These are phyloP conservation scores for Trichocladium antarcticum DNA, from an alignment of 495 filamentous ascomycete genomes.

Conservation along the genomic window DNA sequence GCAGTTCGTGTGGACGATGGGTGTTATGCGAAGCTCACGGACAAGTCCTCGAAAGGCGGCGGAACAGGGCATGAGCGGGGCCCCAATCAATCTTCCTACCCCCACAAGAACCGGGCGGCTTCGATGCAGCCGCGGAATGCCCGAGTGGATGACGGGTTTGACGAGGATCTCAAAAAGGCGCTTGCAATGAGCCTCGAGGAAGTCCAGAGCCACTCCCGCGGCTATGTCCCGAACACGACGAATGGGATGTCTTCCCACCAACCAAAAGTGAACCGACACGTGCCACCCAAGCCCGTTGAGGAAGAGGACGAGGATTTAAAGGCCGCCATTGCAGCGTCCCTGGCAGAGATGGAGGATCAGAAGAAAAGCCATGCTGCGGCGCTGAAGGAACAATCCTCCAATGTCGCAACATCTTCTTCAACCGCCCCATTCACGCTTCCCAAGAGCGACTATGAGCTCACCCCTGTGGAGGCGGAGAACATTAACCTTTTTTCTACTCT, in stretches of 20 bases:
- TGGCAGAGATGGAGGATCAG: conserved; percentile 96
- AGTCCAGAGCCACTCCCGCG: conserved; percentile 51
- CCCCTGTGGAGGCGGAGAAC: conserved; percentile 87
- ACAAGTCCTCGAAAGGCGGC: conserved; percentile 45
- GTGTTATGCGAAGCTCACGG: conserved; percentile 80
- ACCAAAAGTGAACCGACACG: conserved; percentile 31
- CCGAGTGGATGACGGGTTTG: conserved; percentile 71
- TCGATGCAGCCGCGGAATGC: conserved; percentile 83
- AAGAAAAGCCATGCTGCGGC: conserved; percentile 78
- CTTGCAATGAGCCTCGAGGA: conserved; percentile 96
- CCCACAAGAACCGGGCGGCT: conserved; percentile 31
- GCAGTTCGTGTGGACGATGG: conserved; percentile 95
- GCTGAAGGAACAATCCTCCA: conserved; percentile 59
- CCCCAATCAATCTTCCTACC: conserved; percentile 25
- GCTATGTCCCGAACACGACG: conserved; percentile 32
- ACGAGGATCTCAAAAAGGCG: conserved; percentile 87
- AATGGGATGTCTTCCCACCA: conserved; percentile 24
- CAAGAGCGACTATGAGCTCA: conserved; percentile 90
- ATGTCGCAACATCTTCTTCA: conserved; percentile 25
- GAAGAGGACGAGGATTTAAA: conserved; percentile 90
- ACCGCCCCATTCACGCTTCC: conserved; percentile 44
- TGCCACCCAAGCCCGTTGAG: conserved; percentile 43
- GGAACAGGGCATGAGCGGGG: conserved; percentile 20
- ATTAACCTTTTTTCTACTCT: conserved; percentile 93
- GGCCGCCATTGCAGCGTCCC: conserved; percentile 90